Percentiles rank a stretch among this genome's conserved stretches.
Conservation (phyloP, 768 basidiomycete genomes). For the Hemileccinum impolitum region DNA sequence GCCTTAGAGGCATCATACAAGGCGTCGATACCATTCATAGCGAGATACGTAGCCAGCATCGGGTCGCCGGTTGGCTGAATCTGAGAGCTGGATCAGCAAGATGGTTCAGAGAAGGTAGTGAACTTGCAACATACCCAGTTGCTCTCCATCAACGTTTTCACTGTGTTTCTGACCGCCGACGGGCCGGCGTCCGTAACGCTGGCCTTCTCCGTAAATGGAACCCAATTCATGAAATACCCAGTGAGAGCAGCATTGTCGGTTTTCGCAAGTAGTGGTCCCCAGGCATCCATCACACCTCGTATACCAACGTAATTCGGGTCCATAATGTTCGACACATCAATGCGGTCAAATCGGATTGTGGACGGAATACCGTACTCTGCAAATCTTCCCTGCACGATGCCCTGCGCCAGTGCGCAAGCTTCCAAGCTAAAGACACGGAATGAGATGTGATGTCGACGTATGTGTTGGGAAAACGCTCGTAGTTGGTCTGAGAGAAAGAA, state of each 20-base stretch:
- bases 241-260: slow-evolving; percentile 33
- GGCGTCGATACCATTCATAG: slow-evolving; percentile 12
- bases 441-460: slow-evolving; percentile 32
- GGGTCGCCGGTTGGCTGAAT: slow-evolving; percentile 3
- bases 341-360: slow-evolving; percentile 39
- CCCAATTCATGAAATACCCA: slow-evolving; percentile 51
- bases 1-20: slow-evolving; percentile 37
- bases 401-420: slow-evolving; percentile 39
- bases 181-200: slow-evolving; percentile 7
- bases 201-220: not conserved
- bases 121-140: slow-evolving; percentile 13
- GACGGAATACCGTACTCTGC: slow-evolving; percentile 19
- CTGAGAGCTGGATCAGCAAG: slow-evolving; percentile 7
- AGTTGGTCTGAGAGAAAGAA: slow-evolving; percentile 43
- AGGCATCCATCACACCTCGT: slow-evolving; percentile 28
- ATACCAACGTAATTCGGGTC: slow-evolving; percentile 43
- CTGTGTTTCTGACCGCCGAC: not conserved
- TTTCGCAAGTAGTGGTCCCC: slow-evolving; percentile 38
- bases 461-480: slow-evolving; percentile 32
- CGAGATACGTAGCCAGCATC: slow-evolving; percentile 1
- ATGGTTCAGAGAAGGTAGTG: not conserved
- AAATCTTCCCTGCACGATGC: slow-evolving; percentile 24
- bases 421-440: slow-evolving; percentile 37
- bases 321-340: slow-evolving; percentile 48
- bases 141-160: slow-evolving; percentile 13